phyloP scores from a whole-genome alignment of 192 early-diverging fungal species.

The Dissophora globulifera region DNA sequence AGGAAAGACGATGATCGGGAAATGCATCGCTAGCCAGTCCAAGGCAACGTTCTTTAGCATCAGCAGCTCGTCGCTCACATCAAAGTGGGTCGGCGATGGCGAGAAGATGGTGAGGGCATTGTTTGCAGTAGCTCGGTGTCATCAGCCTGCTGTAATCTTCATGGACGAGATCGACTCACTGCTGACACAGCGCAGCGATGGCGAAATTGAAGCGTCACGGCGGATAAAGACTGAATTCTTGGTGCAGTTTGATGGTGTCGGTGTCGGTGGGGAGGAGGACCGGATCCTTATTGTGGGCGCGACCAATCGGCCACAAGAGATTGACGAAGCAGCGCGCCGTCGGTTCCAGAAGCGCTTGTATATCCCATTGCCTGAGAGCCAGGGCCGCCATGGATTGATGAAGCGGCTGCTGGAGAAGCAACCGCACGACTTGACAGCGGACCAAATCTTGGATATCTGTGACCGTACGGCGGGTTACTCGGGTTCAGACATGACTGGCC shows the following conservation, averaged over 20 bases:
- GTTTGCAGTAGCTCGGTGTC: slow-evolving; percentile 89
- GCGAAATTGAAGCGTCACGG: slow-evolving; percentile 87
- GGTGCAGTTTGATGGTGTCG: slow-evolving; percentile 85
- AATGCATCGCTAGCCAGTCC: slow-evolving; percentile 87
- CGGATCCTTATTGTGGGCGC: slow-evolving; percentile 84
- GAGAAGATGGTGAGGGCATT: slow-evolving; percentile 94
- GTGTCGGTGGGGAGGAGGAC: slow-evolving; percentile 76
- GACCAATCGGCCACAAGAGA: slow-evolving; percentile 82
- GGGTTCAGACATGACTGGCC: slow-evolving; percentile 89
- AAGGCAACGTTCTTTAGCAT: slow-evolving; percentile 94
- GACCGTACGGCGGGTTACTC: slow-evolving; percentile 78
- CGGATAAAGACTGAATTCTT: slow-evolving; percentile 96
- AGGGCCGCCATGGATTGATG: slow-evolving; percentile 74
- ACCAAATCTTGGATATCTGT: slow-evolving; percentile 72
- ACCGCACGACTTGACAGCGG: slow-evolving; percentile 63
- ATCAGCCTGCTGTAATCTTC: slow-evolving; percentile 91
- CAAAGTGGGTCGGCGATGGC: slow-evolving; percentile 95
- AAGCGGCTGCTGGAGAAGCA: slow-evolving; percentile 68
- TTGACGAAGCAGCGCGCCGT: slow-evolving; percentile 89
- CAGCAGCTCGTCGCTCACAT: slow-evolving; percentile 89
- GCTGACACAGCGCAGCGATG: slow-evolving; percentile 87
- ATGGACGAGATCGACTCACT: slow-evolving; percentile 97
- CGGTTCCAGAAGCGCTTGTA: slow-evolving; percentile 80
- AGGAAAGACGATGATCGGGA: slow-evolving; percentile 90
- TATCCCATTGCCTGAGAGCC: slow-evolving; percentile 85